Conservation (phyloP, 2,329 filamentous ascomycete genomes). For the Cordyceps militaris region DNA sequence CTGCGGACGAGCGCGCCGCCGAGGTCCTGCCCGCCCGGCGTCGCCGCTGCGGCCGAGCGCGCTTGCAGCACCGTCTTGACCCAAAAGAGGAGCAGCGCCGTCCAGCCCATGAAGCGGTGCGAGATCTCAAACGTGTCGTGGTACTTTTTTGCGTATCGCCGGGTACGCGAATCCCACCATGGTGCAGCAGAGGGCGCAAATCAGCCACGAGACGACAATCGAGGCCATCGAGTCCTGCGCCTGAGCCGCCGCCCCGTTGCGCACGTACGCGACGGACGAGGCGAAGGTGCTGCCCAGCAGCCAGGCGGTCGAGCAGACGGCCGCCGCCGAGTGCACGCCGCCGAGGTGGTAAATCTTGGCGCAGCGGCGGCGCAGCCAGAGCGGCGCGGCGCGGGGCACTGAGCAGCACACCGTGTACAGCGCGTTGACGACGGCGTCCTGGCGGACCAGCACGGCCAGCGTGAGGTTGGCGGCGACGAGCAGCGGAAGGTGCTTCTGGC, state of each 20-base stretch:
- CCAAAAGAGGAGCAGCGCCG: conserved; percentile 58
- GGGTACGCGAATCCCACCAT: conserved; percentile 61
- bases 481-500: conserved; percentile 33
- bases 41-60: too few relatives aligned
- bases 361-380: conserved; percentile 40
- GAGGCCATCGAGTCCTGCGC: conserved; percentile 24
- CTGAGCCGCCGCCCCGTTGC: too few relatives aligned
- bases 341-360: conserved; percentile 48
- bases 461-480: conserved; percentile 43
- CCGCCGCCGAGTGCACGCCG: conserved; percentile 44
- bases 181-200: conserved; percentile 48
- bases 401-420: conserved; percentile 41
- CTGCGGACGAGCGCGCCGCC: conserved; percentile 31
- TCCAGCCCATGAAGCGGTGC: conserved; percentile 71
- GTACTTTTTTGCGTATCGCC: conserved; percentile 48
- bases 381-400: conserved; percentile 37
- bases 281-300: conserved; percentile 37
- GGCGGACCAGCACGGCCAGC: conserved; percentile 43
- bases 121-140: conserved; percentile 66
- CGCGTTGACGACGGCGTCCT: conserved; percentile 46
- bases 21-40: conserved; percentile 25
- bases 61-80: conserved; percentile 51
- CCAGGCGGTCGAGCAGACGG: conserved; percentile 43
- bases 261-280: conserved; percentile 29
- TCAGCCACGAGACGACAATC: conserved; percentile 47